Evolutionary conservation across 495 filamentous ascomycete species (phyloP), one percentile per base, ranked within the genome.

Genomic region (Polyplosphaeria fusca): DNA sequence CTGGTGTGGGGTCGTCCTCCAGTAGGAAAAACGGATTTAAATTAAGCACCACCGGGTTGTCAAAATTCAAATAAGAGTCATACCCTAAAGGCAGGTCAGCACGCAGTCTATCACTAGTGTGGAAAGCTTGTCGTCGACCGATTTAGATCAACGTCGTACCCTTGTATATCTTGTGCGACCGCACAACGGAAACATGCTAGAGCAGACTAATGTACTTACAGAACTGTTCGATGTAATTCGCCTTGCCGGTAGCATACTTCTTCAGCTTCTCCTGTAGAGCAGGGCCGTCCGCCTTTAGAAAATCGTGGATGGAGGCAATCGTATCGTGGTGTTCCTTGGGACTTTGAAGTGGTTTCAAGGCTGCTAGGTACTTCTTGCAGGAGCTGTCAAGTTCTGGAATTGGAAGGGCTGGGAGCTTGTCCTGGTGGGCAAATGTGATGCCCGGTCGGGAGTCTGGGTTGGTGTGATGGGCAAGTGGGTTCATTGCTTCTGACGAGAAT

Each of bases 161-260:
- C n/a, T n/a, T n/a, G n/a, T n/a, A n/a, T n/a, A n/a, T n/a, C n/a
- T n/a, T n/a, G n/a, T n/a, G n/a, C n/a, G n/a, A n/a, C n/a, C n/a
- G n/a, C n/a, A n/a, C n/a, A n/a, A n/a, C n/a, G n/a, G n/a, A n/a
- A n/a, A n/a, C n/a, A n/a, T n/a, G n/a, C n/a, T n/a, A n/a, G n/a
- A n/a, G n/a, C n/a, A n/a, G n/a, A n/a, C n/a, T n/a, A n/a, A n/a
- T n/a, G 38, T 26, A 81, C 91, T 56, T 82, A 97, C 92, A 98
- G 61, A 98, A 98, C 68, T 98, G 93, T 68, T 98, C 93, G 58
- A 98, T 97, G 68, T 94, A 98, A 70, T 94, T 98, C 9, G 89
- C 89, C 72, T 90, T 91, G 20, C 86, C 90, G 4, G 79, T 80
- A n/a, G 94, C 90, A 78, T 98, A 98, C 70, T 86, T 87, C 77